Base-by-base conservation (phyloP, 1,284 basidiomycete species). In the Taiwanofungus camphoratus region DNA sequence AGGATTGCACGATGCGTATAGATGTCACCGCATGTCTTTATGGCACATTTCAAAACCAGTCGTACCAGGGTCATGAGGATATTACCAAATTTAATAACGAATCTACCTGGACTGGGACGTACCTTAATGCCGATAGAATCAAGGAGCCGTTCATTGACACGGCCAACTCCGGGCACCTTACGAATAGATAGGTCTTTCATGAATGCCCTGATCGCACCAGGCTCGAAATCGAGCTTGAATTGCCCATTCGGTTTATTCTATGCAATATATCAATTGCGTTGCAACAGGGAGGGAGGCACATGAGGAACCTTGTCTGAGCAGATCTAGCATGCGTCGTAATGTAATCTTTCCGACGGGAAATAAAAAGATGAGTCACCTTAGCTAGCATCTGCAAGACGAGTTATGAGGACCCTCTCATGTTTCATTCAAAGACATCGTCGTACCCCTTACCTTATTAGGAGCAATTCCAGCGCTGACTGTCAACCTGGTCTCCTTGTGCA, bases 221-320 rank as follows among this genome's bases (percentile, higher is more conserved):
- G 62, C 35, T 86, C 73, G 57, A 86, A 89, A 3, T 79, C 67
- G 26, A 95, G 74, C 53, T 79, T 76, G 55, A 79, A 96, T 61
- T 94, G 90, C 1, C 92, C 93, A 58, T 96, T 90, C 0, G 93
- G 93, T 66, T 97, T 97, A 64, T 96, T 96, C 82, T 88, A 51
- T 35, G 39, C 18, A 12, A 13, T 7, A 15, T 37, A 11, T 24
- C 48, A 43, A 29, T 5, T 27, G 15, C 24, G 16, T 13, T 15
- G 18, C 21, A 2, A 21, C 15, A 3, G 11, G 20, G 11, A 6
- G 16, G 21, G 18, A 15, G 20, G 22, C 11, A 11, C 12, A 7
- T 40, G 33, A 29, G 46, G 27, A 42, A 82, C 84, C 69, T 86
- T 89, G 62, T 97, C 93, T 31, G 92, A 95, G 59, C 89, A 93